Evolutionary conservation across 352 stramenopile genomes (phyloP), one percentile per base, ranked within the genome.

Genomic region (Paralagenidium karlingii): DNA sequence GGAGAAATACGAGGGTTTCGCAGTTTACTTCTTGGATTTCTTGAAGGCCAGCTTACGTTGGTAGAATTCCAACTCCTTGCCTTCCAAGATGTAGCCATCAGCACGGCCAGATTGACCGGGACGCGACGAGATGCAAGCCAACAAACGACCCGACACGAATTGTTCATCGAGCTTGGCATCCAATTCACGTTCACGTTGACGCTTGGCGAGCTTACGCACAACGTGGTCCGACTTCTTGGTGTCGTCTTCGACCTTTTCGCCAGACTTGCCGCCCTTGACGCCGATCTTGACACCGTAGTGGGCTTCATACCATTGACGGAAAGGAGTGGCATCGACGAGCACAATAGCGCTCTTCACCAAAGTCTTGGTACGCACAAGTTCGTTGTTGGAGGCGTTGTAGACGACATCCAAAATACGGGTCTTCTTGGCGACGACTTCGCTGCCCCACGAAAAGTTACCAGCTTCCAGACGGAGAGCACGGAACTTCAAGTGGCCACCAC

Each of bases 301-400:
- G 42, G 78, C 78, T 63, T 99, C 95, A 68, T 99, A 99, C 95
- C 94, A 99, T 51, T 96, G 77, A 65, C 96, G 95, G 91, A 99
- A 99, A 28, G 96, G 95, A 24, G 96, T 96, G 29, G 94, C 95
- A 82, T 99, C 96, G 38, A 99, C 92, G 34, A 97, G 58, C 38
- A 99, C 82, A 50, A 99, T 97, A 47, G 86, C 81, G 57, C 94
- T 94, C 88, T 99, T 99, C 37, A 99, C 96, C 24, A 99, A 74
- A 22, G 96, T 99, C 87, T 99, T 99, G 58, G 96, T 99, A 71
- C 96, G 93, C 48, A 99, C 96, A 51, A 99, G 83, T 64, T 99
- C 96, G 83, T 99, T 99, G 92, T 99, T 99, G 55, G 96, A 98
- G 38, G 96, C 90, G 73, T 99, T 99, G 94, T 99, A 99, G 19